These are phyloP conservation scores for Penicillium sp. DNA, from an alignment of 2,329 filamentous ascomycete species.

Conservation along the genomic window DNA sequence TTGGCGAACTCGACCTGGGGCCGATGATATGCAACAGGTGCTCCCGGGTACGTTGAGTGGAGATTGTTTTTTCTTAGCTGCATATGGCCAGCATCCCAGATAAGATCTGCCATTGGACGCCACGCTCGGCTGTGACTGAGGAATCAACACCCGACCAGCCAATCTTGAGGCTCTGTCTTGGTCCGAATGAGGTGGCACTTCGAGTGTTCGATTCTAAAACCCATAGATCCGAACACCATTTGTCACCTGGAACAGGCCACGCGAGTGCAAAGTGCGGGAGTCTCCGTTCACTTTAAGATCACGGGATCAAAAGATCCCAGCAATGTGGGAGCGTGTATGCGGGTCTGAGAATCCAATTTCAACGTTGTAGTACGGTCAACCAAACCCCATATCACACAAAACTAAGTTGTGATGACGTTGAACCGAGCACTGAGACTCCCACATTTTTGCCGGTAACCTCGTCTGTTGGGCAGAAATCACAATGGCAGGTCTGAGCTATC, in stretches of 20 bases:
- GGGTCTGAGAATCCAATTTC: conserved; percentile 37
- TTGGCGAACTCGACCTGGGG: conserved; percentile 6
- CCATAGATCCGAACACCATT: conserved; percentile 26
- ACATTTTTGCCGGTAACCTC: conserved; percentile 10
- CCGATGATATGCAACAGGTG: conserved; percentile 15
- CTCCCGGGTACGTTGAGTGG: conserved; percentile 13
- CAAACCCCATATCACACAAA: conserved; percentile 7
- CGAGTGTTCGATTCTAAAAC: conserved; percentile 23
- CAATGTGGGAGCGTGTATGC: conserved; percentile 33
- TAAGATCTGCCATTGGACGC: conserved; percentile 24
- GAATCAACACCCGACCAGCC: conserved; percentile 18
- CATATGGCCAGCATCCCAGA: conserved; percentile 24
- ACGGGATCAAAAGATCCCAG: conserved; percentile 38
- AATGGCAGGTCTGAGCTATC: conserved; percentile 13
- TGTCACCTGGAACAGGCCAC: conserved; percentile 26
- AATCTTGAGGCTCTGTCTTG: conserved; percentile 20
- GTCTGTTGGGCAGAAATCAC: conserved; percentile 22
- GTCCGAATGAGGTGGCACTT: conserved; percentile 13
- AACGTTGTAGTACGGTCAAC: conserved; percentile 29
- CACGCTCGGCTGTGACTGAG: conserved; percentile 21
- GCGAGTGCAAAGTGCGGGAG: conserved; percentile 30
- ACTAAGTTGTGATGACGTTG: conserved; percentile 5
- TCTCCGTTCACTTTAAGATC: conserved; percentile 33
- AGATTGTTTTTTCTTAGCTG: conserved; percentile 23
- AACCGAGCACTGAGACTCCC: conserved; percentile 2